Evolutionary conservation across 106 monocot genomes (phyloP), one percentile per base, ranked within the genome.

Genomic region (Dendrobium chrysotoxum): DNA sequence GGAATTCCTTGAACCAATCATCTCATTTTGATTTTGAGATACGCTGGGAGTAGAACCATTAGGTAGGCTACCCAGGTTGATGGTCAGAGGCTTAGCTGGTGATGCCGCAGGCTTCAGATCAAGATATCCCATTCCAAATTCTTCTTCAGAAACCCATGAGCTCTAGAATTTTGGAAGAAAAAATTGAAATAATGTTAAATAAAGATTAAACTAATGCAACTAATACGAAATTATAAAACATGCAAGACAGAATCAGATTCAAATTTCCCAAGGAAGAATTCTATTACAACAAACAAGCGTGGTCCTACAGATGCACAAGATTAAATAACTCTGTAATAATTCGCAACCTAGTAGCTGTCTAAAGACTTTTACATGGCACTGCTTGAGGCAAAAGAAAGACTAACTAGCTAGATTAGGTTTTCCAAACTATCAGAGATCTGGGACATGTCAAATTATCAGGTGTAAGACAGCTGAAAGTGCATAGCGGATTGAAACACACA

Each of bases 121-220:
- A 83, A 95, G 25, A 81, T 84, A 81, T 4, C 99, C 99, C 99
- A 99, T 99, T 66, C 84, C 81, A 88, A 99, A 99, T 35, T 91
- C 99, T 80, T 99, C 99, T 39, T 99, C 99, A 83, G 95, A 88
- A 79, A 99, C 80, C 99, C 99, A 99, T 57, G 90, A 89, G 72
- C 84, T 89, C 99, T 97, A 85, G 66, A 91, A 9, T 57, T 82
- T 31, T 40, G 79, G 40, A 68, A 44, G 11, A 47, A 31, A 31
- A 79, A 26, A 50, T 15, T 46, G 46, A 54, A 66, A 78, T 7
- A 61, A 61, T 40, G 13, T 78, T 26, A 82, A 30, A 40, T 73
- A 23, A 79, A 75, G 47, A 38, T 26, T 64, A 66, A 15, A 31
- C 9, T 25, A 18, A 72, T 30, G 55, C 39, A 35, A 55, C 9